phyloP scores from a whole-genome alignment of 805 yeast species.

The Kodamaea lidongshanica region DNA sequence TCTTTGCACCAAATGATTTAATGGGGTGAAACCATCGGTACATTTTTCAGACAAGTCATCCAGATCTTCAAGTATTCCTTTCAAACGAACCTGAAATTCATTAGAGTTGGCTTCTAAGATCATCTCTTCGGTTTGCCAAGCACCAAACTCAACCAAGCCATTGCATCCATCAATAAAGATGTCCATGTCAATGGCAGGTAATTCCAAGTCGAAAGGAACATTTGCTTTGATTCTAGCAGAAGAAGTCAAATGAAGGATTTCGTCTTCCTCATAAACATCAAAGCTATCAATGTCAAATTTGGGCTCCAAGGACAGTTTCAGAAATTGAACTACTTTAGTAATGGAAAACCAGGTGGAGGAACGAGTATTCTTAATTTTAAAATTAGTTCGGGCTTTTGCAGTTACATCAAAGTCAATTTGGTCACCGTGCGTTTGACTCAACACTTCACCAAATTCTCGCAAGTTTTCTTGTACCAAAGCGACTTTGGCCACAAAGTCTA shows the following conservation, averaged over 20 bases:
- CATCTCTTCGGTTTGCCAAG: slow-evolving; percentile 14
- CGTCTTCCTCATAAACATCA: slow-evolving; percentile 8
- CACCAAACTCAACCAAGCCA: slow-evolving; percentile 17
- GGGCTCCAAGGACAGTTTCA: slow-evolving; percentile 12
- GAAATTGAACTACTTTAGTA: slow-evolving; percentile 7
- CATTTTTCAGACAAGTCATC: slow-evolving; percentile 16
- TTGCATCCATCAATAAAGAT: slow-evolving; percentile 23
- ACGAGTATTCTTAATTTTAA: too few relatives aligned
- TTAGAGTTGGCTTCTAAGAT: slow-evolving; percentile 1
- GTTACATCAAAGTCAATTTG: too few relatives aligned
- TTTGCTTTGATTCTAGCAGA: slow-evolving; percentile 9
- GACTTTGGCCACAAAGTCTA: slow-evolving; percentile 22
- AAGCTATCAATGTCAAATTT: slow-evolving; percentile 12
- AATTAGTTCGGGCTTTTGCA: too few relatives aligned
- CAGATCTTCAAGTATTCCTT: slow-evolving; percentile 17
- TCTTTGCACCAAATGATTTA: slow-evolving; percentile 18
- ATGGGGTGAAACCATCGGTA: slow-evolving; percentile 14
- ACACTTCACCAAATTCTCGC: slow-evolving; percentile 10
- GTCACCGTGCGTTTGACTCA: slow-evolving; percentile 13
- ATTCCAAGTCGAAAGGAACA: slow-evolving; percentile 14
- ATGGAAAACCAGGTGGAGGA: too few relatives aligned
- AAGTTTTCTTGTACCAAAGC: slow-evolving; percentile 15
- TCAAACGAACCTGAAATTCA: slow-evolving; percentile 13
- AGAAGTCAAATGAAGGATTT: slow-evolving; percentile 1
- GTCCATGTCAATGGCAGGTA: slow-evolving; percentile 23